Base-by-base conservation (phyloP, 257 asterid genomes). In the Paraleonurus japonicus region DNA sequence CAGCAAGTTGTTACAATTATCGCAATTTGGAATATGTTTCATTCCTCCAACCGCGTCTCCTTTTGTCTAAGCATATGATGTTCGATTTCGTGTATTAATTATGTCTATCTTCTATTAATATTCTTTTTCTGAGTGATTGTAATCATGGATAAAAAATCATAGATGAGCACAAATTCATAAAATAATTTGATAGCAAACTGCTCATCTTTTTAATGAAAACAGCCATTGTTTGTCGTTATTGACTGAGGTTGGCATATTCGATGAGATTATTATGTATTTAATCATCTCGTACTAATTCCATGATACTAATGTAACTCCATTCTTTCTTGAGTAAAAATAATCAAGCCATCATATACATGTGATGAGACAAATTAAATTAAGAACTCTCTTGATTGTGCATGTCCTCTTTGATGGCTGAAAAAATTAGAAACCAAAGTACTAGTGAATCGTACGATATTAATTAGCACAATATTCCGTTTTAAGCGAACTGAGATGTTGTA, bases 21-120 rank as follows among this genome's bases (percentile, higher is more conserved):
- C 39, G 30, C 13, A 64, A 69, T 19, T 58, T 10, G 59, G 85
- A 81, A 81, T 81, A 77, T 73, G 80, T 43, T 74, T 50, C 69
- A 70, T 70, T 69, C 72, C 72, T 72, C 54, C 67, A 22, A 54
- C 61, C 53, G 3, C 55, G 17, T 61, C 67, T 67, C 57, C 61
- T 70, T 64, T 28, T 58, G 28, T 57, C 39, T 35, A 66, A 66
- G 71, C 66, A 77, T 19, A 61, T 60, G 60, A 39, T 55, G 27
- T 12, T 43, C 72, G 24, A 23, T 24, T 53, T 22, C 27, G 30
- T 43, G 50, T 13, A 43, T 47, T 35, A 35, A 2, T 35, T 20
- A 57, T 9, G 62, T 57, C 27, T 22, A 57, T 60, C 22, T n/a
- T 59, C 54, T 76, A 50, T 73, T 79, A 32, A 64, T 66, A 72